Percentiles rank a stretch among this genome's conserved stretches.
These are phyloP conservation scores for Candida yuanshanica DNA, from an alignment of 805 yeast species.

Conservation along the genomic window DNA sequence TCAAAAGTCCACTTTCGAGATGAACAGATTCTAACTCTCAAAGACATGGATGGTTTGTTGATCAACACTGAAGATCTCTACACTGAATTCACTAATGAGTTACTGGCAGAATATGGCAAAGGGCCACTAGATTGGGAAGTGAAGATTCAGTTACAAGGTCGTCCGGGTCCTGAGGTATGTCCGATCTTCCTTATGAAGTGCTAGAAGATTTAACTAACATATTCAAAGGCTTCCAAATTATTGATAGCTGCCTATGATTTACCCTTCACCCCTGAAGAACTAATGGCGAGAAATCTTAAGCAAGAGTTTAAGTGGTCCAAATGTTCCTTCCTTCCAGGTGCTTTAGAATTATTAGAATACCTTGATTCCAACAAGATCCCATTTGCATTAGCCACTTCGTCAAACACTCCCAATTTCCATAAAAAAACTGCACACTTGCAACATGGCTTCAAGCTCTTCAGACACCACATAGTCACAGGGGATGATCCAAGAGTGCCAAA, in stretches of 20 bases:
- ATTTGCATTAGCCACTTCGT: constrained; percentile 87
- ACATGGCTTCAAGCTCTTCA: constrained; percentile 60
- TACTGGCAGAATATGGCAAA: constrained; percentile 62
- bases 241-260: constrained; percentile 66
- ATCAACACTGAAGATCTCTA: constrained; percentile 90
- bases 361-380: constrained; percentile 56
- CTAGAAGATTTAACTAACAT: not conserved
- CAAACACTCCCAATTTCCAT: constrained; percentile 53
- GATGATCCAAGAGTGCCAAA: constrained; percentile 78
- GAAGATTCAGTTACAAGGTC: constrained; percentile 81
- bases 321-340: constrained; percentile 78
- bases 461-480: constrained; percentile 70
- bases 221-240: constrained; percentile 43
- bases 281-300: constrained; percentile 44
- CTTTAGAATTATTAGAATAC: constrained; percentile 55
- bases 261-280: constrained; percentile 63
- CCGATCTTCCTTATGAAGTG: not conserved
- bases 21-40: too few species aligned
- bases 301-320: constrained; percentile 56
- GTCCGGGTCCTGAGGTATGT: constrained; percentile 64
- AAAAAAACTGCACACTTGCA: constrained; percentile 68
- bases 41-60: constrained; percentile 92
- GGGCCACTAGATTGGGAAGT: constrained; percentile 89
- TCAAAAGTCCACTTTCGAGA: too few species aligned
- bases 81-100: constrained; percentile 67